Evolutionary conservation across 148 eudicot species (phyloP).

Genomic region (Suaeda aralocaspica): DNA sequence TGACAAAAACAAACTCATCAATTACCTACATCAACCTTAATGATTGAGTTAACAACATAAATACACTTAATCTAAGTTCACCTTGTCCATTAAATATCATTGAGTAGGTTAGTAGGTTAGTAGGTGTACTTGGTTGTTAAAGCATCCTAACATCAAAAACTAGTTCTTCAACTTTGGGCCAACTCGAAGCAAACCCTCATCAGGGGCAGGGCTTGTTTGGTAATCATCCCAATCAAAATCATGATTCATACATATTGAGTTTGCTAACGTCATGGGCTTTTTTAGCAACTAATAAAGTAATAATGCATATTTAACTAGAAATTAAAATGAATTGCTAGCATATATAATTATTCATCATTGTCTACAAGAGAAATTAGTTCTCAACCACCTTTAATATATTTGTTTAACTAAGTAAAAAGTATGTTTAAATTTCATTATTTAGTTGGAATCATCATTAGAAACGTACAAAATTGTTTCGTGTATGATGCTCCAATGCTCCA

Average conservation of each 20-base stretch:
- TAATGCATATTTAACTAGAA: too few relatives aligned
- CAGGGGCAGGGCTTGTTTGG: not conserved
- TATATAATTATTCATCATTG: not conserved
- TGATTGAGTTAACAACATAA: not conserved
- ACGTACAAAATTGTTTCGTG: not conserved
- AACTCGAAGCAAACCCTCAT: not conserved
- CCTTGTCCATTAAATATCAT: not conserved
- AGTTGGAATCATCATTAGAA: not conserved
- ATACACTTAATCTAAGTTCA: not conserved
- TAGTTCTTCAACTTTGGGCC: slow-evolving; percentile 1
- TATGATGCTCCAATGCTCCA: slow-evolving; percentile 8
- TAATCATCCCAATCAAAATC: not conserved
- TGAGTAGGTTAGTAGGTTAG: not conserved
- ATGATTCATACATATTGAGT: too few relatives aligned
- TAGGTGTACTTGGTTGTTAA: slow-evolving; percentile 3
- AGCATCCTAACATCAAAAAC: not conserved
- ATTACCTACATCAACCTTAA: not conserved
- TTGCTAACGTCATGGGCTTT: too few relatives aligned
- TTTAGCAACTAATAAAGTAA: too few relatives aligned
- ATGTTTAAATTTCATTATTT: not conserved
- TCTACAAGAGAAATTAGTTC: not conserved
- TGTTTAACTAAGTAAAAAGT: not conserved
- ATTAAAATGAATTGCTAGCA: not conserved
- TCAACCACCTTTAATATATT: slow-evolving; percentile 1
- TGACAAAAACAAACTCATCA: not conserved